Base-by-base conservation (phyloP, 1,139 yeast species). In the Suhomyces wounanorum region DNA sequence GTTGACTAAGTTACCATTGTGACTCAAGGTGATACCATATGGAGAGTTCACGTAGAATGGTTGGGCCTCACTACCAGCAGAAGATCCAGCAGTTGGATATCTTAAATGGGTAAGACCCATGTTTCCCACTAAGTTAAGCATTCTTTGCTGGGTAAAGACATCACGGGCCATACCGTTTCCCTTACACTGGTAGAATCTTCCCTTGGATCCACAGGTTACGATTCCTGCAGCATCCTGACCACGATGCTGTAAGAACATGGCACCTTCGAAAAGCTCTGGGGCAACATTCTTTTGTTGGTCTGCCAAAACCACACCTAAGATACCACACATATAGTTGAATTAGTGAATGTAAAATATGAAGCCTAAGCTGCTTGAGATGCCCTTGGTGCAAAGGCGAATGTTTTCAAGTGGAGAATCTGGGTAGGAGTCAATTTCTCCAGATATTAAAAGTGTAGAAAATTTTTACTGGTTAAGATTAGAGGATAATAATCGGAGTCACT, bases 211-310 rank as follows among this genome's bases (percentile, higher is more conserved):
- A 70, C 97, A 91, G 11, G 99, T 95, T 40, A 90, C 95, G 53
- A 94, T 92, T 56, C 99, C 99, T n/a, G 98, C 97, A 11, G 99
- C 99, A 69, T 94, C 99, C 72, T 94, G 99, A 44, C 99, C 99
- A 65, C 99, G 83, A 67, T 94, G 99, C 68, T 94, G 99, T 56
- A 94, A 77, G 67, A 87, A 94, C 77, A 91, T 84, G 56, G 96
- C 89, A 17, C 97, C 97, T 69, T 94, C 99, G 55, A 90, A 85
- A 50, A 94, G 77, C 66, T 92, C 98, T 9, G 96, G 84, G 18
- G 97, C 95, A 48, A 89, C 97, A 52, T 82, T 79, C 48, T 79
- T 80, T 31, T 77, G 71, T 59, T 85, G 87, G 68, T 91, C 89
- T 13, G 96, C 90, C 55, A 90, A 77, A 44, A 90, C 88, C 51